Percentiles rank a stretch among this genome's conserved stretches.
Evolutionary conservation across 768 basidiomycete genomes (phyloP).

Genomic region (Cubamyces sp.): DNA sequence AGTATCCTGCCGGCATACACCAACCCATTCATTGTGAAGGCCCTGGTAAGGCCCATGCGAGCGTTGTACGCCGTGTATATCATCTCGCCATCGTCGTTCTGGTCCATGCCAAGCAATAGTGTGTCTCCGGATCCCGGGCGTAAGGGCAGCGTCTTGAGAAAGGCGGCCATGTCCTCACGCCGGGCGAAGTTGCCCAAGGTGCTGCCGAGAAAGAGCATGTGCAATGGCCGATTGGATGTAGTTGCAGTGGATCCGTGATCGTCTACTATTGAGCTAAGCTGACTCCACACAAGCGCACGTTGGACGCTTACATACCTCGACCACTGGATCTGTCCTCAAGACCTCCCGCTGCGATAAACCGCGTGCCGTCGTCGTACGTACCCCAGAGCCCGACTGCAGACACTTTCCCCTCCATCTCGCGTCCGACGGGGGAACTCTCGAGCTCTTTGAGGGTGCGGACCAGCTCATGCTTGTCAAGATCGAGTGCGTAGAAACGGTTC

Average conservation of each 20-base stretch:
- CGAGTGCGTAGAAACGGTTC: slow-evolving; percentile 90
- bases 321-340: slow-evolving; percentile 38
- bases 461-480: slow-evolving; percentile 87
- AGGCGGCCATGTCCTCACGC: slow-evolving; percentile 65
- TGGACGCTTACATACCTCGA: not conserved
- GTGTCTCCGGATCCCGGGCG: slow-evolving; percentile 78
- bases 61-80: slow-evolving; percentile 91
- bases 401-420: slow-evolving; percentile 68
- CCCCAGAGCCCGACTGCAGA: slow-evolving; percentile 84
- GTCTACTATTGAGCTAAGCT: slow-evolving; percentile 10
- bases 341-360: slow-evolving; percentile 71
- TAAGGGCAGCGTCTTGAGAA: slow-evolving; percentile 80
- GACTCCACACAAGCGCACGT: slow-evolving; percentile 14
- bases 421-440: slow-evolving; percentile 61
- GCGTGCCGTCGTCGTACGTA: slow-evolving; percentile 87
- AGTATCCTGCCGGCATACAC: slow-evolving; percentile 66
- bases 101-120: slow-evolving; percentile 86
- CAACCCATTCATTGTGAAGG: slow-evolving; percentile 88
- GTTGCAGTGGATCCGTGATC: slow-evolving; percentile 48
- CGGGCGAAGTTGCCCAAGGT: slow-evolving; percentile 85
- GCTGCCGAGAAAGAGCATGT: slow-evolving; percentile 92
- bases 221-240: slow-evolving; percentile 57
- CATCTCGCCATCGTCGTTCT: slow-evolving; percentile 63
- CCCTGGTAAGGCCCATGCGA: slow-evolving; percentile 64
- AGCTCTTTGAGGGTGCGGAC: slow-evolving; percentile 79